Base-by-base conservation (phyloP, 371 early-diverging fungal genomes). In the Saksenaea oblongispora region DNA sequence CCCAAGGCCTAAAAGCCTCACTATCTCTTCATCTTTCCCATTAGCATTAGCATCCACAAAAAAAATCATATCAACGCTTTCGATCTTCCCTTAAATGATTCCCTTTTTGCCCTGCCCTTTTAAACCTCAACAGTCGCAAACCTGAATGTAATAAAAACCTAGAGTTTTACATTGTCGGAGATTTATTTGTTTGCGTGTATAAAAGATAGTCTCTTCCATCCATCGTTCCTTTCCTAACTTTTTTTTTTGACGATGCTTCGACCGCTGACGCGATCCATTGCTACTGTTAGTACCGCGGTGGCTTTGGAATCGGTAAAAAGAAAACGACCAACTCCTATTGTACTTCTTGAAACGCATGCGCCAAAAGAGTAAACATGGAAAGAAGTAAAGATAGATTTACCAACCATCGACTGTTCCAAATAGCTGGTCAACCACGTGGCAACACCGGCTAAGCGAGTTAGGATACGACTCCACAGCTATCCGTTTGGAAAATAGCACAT, bases 1-100 rank as follows among this genome's bases (percentile, higher is more conserved):
- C 92, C 92, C 51, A 62, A 65, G 67, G n/a, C 67, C 59, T 70
- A 70, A 65, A n/a, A 55, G 34, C 17, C 27, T 47, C 22, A 34
- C 11, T 47, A 2, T 22, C 17, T 17, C 24, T 22, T 47, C 51
- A 10, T 47, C 22, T 22, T 22, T 47, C n/a, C 22, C 51, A 47
- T 31, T 34, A 24, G 59, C 59, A 59, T 59, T 28, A 27, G 28
- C 17, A 28, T 34, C 27, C 41, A 56, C 27, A 42, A 59, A 54
- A 59, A 56, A 56, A 31, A 34, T 56, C 42, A 27, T 59, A 28
- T 34, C 53, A 17, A 22, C 51, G 51, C 22, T 18, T 47, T 47
- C 51, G 39, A 39, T 39, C 39, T 39, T 47, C 22, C 24, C 51
- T 47, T 3, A 5, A 47, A 47, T 47, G n/a, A 17, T 47, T 47